Evolutionary conservation across 805 yeast species (phyloP), one percentile per base, ranked within the genome.

Genomic region (Cyberlindnera lachancei): DNA sequence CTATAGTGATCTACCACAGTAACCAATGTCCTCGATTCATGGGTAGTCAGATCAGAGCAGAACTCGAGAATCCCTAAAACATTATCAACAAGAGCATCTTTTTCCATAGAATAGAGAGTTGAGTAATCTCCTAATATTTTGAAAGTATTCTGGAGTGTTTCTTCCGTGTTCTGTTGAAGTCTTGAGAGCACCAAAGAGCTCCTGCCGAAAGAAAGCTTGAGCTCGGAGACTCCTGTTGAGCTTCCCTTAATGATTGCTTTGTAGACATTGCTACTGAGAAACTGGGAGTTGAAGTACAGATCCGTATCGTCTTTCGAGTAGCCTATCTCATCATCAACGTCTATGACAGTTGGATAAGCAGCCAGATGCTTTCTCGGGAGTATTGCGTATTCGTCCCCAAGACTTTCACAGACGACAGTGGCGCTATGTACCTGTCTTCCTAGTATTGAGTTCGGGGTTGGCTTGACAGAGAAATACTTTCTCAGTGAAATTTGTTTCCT

Each of bases 1-100:
- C 29, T 37, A 25, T 46, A 46, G 18, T 44, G 37, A 23, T 50
- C 53, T 14, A 44, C 28, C 27, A 46, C 29, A 1, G 34, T 30
- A 0, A 46, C 23, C n/a, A 48, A 31, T 1, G 44, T 37, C 13
- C 33, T 40, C 2, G 45, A 34, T 12, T 44, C 39, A 13, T 13
- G 9, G 2, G 34, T 36, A 5, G 37, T 33, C 3, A 38, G 17
- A 15, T 18, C 35, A 3, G 35, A 34, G 24, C 48, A 40, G 17
- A 50, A 40, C 15, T 30, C 47, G 22, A 48, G 17, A 6, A 42
- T 23, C 1, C 16, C 15, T 11, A 35, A 33, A 24, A 45, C 25
- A 8, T 38, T 28, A 7, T 31, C 28, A 10, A 42, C 22, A 4
- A 48, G 8, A 3, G 22, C 15, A 3, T 28, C 30, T 13, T 32